A percentile compares a stretch with the other conserved stretches of the same genome.
Evolutionary conservation across 140 eudicot species (phyloP).

Genomic region (Artemisia princeps): DNA sequence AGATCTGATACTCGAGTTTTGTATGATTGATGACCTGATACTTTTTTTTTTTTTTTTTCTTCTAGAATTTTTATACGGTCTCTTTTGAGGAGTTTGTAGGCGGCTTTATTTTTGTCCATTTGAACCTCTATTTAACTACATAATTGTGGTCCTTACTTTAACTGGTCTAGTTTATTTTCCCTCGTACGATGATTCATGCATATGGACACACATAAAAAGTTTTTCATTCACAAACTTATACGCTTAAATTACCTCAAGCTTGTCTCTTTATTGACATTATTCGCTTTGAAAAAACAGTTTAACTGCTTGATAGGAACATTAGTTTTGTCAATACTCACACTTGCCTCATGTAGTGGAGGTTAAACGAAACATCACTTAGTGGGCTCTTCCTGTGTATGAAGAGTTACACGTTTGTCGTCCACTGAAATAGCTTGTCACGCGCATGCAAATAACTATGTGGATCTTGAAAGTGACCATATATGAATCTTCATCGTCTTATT

Average conservation of each 20-base stretch:
- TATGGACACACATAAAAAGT: not conserved
- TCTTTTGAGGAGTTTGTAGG: not conserved
- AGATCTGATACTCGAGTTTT: no score
- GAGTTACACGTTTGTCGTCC: conserved; percentile 31
- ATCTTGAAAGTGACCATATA: conserved; percentile 34
- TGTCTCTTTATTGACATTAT: conserved; percentile 3
- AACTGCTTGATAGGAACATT: not conserved
- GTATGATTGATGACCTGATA: no score
- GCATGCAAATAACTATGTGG: conserved; percentile 30
- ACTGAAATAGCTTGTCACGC: conserved; percentile 25
- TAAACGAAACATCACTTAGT: conserved; percentile 19
- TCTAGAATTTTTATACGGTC: no score
- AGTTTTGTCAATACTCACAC: not conserved
- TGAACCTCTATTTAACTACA: not conserved
- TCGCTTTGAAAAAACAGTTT: not conserved
- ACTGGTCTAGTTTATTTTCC: conserved; percentile 6
- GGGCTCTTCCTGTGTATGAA: conserved; percentile 23
- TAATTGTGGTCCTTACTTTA: conserved; percentile 10
- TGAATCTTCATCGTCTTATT: conserved; percentile 31
- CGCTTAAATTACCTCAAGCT: conserved; percentile 11
- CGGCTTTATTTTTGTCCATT: conserved; percentile 9
- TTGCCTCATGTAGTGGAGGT: conserved; percentile 16
- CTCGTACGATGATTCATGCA: conserved; percentile 10
- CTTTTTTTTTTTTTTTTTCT: no score
- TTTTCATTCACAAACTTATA: not conserved